Percentiles rank a stretch among this genome's conserved stretches.
Conservation (phyloP, 2,329 filamentous ascomycete genomes). For the Neofusicoccum kwambonambiense region DNA sequence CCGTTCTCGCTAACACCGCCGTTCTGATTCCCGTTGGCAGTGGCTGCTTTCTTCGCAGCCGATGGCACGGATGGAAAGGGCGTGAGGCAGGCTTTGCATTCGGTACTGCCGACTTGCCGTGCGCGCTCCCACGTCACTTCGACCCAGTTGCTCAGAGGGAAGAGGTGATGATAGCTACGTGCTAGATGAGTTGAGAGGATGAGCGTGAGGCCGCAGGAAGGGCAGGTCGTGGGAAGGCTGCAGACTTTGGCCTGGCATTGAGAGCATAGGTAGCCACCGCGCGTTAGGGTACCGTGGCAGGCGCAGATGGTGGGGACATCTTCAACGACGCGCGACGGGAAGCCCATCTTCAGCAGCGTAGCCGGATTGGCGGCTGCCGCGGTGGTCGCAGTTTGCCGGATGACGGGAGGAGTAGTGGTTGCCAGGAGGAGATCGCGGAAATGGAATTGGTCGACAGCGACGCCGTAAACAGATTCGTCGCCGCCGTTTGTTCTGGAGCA, state of each 20-base stretch:
- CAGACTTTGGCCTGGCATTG: slow-evolving; percentile 88
- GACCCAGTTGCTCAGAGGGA: slow-evolving; percentile 73
- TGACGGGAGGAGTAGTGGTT: slow-evolving; percentile 84
- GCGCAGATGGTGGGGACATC: slow-evolving; percentile 75
- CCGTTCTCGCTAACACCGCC: slow-evolving; percentile 22
- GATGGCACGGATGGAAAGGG: slow-evolving; percentile 61
- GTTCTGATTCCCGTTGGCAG: slow-evolving; percentile 17
- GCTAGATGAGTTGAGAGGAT: slow-evolving; percentile 73
- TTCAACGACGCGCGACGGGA: slow-evolving; percentile 81
- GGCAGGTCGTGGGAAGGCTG: slow-evolving; percentile 84
- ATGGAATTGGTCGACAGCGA: slow-evolving; percentile 84
- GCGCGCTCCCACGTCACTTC: slow-evolving; percentile 84
- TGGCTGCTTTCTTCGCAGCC: neutral
- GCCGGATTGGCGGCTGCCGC: slow-evolving; percentile 42
- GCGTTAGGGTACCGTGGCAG: slow-evolving; percentile 78
- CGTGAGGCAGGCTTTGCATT: slow-evolving; percentile 77
- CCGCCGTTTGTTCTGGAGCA: slow-evolving; percentile 84
- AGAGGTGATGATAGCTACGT: slow-evolving; percentile 40
- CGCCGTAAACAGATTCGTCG: slow-evolving; percentile 71
- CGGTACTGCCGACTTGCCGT: slow-evolving; percentile 39
- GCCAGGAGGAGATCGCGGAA: slow-evolving; percentile 86
- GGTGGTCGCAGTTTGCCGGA: slow-evolving; percentile 51
- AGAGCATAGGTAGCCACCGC: slow-evolving; percentile 88
- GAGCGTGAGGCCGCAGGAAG: slow-evolving; percentile 84
- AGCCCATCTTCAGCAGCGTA: slow-evolving; percentile 92